A percentile compares a stretch with the other conserved stretches of the same genome.
These are phyloP conservation scores for Polytolypa hystricis DNA, from an alignment of 2,329 filamentous ascomycete species.

Conservation along the genomic window DNA sequence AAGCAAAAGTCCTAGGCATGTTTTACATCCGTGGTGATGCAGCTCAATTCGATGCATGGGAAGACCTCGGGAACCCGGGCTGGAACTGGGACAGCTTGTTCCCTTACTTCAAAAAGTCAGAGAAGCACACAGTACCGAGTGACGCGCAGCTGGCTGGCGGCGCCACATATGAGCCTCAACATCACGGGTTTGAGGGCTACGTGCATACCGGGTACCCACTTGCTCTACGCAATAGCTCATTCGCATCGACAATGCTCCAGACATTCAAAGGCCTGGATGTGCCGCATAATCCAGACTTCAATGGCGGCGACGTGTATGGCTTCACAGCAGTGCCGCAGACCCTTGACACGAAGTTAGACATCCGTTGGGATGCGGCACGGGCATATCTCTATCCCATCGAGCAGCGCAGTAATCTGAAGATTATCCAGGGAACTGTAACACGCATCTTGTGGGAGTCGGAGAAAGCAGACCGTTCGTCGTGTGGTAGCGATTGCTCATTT, in stretches of 20 bases:
- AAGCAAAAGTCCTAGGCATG: background rate
- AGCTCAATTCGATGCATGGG: constrained; percentile 19
- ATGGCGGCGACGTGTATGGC: background rate
- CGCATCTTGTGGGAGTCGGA: background rate
- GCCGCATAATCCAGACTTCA: background rate
- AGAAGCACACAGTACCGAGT: background rate
- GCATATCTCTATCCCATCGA: background rate
- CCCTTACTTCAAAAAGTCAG: constrained; percentile 17
- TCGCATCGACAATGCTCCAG: background rate
- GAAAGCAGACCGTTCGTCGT: background rate
- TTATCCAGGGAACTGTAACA: background rate
- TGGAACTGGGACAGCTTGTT: constrained; percentile 1
- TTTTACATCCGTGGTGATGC: background rate
- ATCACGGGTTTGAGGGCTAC: background rate
- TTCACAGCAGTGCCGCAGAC: background rate
- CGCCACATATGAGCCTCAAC: background rate
- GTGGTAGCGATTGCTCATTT: background rate
- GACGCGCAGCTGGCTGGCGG: background rate
- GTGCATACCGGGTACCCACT: background rate
- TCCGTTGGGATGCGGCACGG: background rate
- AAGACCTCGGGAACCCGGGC: background rate
- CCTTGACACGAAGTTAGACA: background rate
- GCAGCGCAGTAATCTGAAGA: background rate
- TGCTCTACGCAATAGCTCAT: background rate
- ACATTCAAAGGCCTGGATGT: background rate